phyloP scores from a whole-genome alignment of 768 basidiomycete species.

The Myochromella boudieri region DNA sequence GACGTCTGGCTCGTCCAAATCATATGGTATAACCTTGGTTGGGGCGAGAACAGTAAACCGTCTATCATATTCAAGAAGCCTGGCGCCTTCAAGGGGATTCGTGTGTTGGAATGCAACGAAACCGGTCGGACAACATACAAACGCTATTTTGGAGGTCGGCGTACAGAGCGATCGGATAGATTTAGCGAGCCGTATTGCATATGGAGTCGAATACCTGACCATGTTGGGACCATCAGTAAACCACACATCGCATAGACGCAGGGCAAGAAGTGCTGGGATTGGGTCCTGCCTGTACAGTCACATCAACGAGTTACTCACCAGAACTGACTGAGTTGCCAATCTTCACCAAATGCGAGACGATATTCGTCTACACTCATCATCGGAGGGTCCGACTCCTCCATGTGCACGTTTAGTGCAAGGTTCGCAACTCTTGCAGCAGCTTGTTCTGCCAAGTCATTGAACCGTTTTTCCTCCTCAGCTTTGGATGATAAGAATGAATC shows the following conservation, averaged over 20 bases:
- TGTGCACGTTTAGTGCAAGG: constrained; percentile 25
- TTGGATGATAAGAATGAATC: constrained; percentile 38
- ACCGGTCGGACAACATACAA: constrained; percentile 46
- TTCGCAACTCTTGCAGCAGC: constrained; percentile 34
- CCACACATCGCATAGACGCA: constrained; percentile 4
- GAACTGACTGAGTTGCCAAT: constrained; percentile 53
- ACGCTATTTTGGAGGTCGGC: constrained; percentile 35
- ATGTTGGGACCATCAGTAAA: not conserved
- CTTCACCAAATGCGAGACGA: constrained; percentile 41
- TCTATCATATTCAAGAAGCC: constrained; percentile 41
- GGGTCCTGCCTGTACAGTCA: not conserved
- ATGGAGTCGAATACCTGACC: constrained; percentile 41
- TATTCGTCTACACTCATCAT: constrained; percentile 47
- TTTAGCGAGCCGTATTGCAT: constrained; percentile 36
- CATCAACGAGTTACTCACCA: constrained; percentile 34
- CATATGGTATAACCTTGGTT: constrained; percentile 39
- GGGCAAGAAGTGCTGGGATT: constrained; percentile 16
- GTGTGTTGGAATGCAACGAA: constrained; percentile 48
- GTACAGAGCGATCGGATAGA: constrained; percentile 31
- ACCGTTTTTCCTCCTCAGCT: constrained; percentile 42
- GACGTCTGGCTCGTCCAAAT: constrained; percentile 41
- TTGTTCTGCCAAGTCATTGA: constrained; percentile 37
- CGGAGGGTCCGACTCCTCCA: constrained; percentile 25
- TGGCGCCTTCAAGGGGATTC: constrained; percentile 29
- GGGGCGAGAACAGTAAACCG: constrained; percentile 41